Conservation (phyloP, 1,284 basidiomycete genomes). For the Golubevia pallescens region DNA sequence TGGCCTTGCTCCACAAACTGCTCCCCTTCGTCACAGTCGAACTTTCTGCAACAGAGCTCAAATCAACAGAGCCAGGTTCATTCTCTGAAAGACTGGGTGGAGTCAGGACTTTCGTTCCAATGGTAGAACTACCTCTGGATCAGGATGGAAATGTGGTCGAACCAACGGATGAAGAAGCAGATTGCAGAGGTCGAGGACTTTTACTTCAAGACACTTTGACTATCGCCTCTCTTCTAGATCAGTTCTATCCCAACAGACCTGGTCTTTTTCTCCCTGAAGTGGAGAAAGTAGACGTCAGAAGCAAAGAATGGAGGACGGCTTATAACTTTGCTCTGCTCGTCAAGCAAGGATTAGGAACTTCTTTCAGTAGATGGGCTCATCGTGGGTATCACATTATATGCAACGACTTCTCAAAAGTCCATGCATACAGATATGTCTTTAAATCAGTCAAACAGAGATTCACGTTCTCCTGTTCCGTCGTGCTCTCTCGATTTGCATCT, state of each 20-base stretch:
- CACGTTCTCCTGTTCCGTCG: too few relatives aligned
- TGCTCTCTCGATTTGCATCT: too few relatives aligned
- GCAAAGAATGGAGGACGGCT: neutral
- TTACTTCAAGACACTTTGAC: neutral
- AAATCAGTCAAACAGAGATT: too few relatives aligned
- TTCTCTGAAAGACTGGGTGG: neutral
- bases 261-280: neutral
- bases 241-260: neutral
- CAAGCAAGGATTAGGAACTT: too few relatives aligned
- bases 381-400: too few relatives aligned
- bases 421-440: too few relatives aligned
- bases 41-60: neutral
- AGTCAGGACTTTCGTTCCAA: neutral
- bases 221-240: neutral
- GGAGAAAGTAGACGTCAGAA: neutral
- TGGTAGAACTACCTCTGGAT: neutral
- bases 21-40: neutral
- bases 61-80: neutral
- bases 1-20: neutral
- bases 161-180: neutral
- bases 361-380: too few relatives aligned
- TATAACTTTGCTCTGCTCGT: neutral
- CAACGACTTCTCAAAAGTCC: too few relatives aligned
- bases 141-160: neutral
- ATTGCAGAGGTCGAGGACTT: neutral